A percentile compares a stretch with the other conserved stretches of the same genome.
These are phyloP conservation scores for Caloboletus firmus DNA, from an alignment of 1,284 basidiomycete genomes.

Conservation along the genomic window DNA sequence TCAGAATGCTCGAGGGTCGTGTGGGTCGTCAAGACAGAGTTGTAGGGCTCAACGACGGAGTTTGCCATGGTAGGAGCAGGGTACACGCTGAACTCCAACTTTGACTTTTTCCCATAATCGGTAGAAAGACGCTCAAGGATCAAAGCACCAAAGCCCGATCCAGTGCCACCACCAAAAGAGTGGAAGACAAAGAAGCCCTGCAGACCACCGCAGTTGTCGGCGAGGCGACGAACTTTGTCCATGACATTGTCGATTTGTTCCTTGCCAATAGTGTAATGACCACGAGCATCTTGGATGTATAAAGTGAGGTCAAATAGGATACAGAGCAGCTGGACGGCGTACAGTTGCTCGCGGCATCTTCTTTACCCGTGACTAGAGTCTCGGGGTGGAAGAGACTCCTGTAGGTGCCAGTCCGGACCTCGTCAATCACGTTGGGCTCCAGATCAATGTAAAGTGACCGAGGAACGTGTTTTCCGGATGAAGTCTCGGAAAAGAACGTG, in stretches of 20 bases:
- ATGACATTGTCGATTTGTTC: constrained; percentile 91
- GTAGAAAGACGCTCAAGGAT: constrained; percentile 96
- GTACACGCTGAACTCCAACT: constrained; percentile 99
- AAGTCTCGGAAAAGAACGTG: constrained; percentile 94
- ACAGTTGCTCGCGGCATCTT: constrained; percentile 99
- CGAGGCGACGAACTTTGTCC: constrained; percentile 94
- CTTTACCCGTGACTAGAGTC: constrained; percentile 97
- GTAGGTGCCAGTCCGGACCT: constrained; percentile 95
- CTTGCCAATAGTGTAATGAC: constrained; percentile 98
- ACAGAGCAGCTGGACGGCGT: constrained; percentile 33
- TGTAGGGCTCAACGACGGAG: constrained; percentile 99
- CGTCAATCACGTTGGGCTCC: constrained; percentile 97
- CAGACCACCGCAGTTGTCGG: constrained; percentile 96
- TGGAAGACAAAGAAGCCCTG: constrained; percentile 99
- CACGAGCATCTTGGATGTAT: constrained; percentile 76
- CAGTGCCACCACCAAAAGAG: constrained; percentile 99
- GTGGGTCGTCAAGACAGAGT: constrained; percentile 98
- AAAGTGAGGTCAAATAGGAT: neutral
- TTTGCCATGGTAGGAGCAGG: constrained; percentile 93
- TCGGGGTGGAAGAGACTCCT: constrained; percentile 98
- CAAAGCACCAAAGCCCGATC: constrained; percentile 98
- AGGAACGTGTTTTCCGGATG: constrained; percentile 96
- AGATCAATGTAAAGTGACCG: constrained; percentile 97
- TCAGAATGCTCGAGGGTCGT: constrained; percentile 99
- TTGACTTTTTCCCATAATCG: constrained; percentile 99